Conservation (phyloP, 2,329 filamentous ascomycete species). For the Hymenoscyphus linearis region DNA sequence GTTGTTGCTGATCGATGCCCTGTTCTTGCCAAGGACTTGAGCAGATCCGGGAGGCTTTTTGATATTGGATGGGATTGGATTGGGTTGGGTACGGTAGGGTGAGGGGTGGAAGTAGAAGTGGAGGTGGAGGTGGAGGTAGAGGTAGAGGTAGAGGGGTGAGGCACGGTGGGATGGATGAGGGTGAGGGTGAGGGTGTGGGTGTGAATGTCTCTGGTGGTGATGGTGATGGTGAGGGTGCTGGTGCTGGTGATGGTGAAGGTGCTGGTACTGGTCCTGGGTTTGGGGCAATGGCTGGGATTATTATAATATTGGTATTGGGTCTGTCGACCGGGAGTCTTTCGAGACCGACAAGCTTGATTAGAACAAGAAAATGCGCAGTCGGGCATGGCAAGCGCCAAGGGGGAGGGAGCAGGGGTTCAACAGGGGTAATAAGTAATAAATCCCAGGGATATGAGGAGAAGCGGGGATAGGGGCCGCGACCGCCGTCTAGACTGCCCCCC, state of each 20-base stretch:
- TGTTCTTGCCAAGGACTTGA: conserved; percentile 12
- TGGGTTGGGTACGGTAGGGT: conserved; percentile 9
- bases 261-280: no score
- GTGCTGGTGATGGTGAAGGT: no score
- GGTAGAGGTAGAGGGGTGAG: conserved; percentile 5
- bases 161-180: background rate
- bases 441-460: background rate
- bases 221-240: no score
- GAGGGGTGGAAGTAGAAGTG: no score
- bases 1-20: conserved; percentile 20
- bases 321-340: conserved; percentile 4
- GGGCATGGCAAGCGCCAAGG: conserved; percentile 5
- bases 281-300: conserved; percentile 17
- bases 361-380: conserved; percentile 9
- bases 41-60: conserved; percentile 7
- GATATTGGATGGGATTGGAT: conserved; percentile 1
- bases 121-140: no score
- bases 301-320: conserved; percentile 12
- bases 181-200: no score
- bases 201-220: background rate
- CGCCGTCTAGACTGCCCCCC: background rate
- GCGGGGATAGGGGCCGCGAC: background rate
- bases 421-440: background rate
- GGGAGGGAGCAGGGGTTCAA: background rate
- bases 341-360: background rate